Base-by-base conservation (phyloP, 2,329 filamentous ascomycete species). In the Teratosphaeria gauchensis region DNA sequence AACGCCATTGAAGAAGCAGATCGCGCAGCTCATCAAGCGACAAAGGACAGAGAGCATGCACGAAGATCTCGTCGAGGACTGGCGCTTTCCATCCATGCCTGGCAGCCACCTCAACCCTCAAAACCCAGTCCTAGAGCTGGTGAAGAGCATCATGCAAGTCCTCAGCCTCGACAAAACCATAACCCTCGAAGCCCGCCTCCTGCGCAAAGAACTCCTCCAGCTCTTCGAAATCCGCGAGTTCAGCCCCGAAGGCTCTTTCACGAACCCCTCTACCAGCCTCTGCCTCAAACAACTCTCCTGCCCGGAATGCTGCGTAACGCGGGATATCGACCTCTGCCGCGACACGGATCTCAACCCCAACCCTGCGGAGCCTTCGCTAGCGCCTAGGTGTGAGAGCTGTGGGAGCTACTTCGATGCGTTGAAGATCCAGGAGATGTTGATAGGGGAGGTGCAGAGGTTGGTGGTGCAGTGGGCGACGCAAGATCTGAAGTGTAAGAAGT, bases 221-320 rank as follows among this genome's bases (percentile, higher is more conserved):
- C 81, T 97, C 56, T 96, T 99, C 73, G 94, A 99, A 58, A 86
- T 99, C 56, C 88, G 91, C 66, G 94, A 99, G 74, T 99, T 99
- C 77, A 89, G 87, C 72, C 82, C 86, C 56, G 90, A 92, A 58
- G 92, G 88, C n/a, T 82, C 85, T 2, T 99, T 97, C 73, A 79
- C 83, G 61, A 97, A 97, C 71, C 92, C 94, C 0, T 89, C 85
- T 56, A 85, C 88, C 58, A 86, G 81, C 52, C 81, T 97, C 3
- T 83, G 82, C 63, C 77, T 99, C 4, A 72, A 81, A 3, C 88
- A 92, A 69, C 76, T 96, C 33, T 89, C 89, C 61, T 99, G 94
- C 74, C 86, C 92, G 64, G 89, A 89, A 71, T 99, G 94, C 77
- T 96, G 92, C 53, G 84, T 94, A 74, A 84, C 89, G 12, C 85